Evolutionary conservation across 495 filamentous ascomycete species (phyloP).

Genomic region (Glutinoglossum americanum): DNA sequence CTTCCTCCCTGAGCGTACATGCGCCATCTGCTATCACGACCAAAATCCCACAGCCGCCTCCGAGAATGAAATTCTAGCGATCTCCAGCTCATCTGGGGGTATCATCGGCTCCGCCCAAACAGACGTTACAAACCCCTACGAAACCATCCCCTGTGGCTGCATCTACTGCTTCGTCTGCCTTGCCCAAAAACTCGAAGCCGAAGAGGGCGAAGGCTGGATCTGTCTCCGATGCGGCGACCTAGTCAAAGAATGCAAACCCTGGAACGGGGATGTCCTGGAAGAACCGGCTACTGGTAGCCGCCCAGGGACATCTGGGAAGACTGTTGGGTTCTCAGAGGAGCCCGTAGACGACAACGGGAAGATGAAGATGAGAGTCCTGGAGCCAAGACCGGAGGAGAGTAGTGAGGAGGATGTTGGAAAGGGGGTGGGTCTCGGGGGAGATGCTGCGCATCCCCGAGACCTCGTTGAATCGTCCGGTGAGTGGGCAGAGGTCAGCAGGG

Average conservation of each 20-base stretch:
- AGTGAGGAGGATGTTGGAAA: background rate
- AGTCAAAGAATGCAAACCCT: conserved; percentile 78
- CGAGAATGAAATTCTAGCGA: conserved; percentile 16
- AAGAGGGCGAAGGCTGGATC: conserved; percentile 92
- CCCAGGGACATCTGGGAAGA: conserved; percentile 29
- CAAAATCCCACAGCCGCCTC: conserved; percentile 49
- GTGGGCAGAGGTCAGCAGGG: background rate
- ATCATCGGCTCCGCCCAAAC: conserved; percentile 76
- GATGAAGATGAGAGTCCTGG: background rate
- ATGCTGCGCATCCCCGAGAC: background rate
- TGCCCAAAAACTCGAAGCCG: conserved; percentile 69
- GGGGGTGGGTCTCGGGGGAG: background rate
- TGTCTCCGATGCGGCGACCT: conserved; percentile 77
- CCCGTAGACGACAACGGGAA: conserved; percentile 10
- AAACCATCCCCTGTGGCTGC: conserved; percentile 75
- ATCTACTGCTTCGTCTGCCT: conserved; percentile 95
- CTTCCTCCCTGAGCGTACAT: conserved; percentile 82
- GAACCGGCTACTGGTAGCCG: conserved; percentile 27
- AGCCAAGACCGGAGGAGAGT: conserved; percentile 2
- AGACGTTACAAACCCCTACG: conserved; percentile 91
- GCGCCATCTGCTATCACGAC: conserved; percentile 92
- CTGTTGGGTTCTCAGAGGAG: conserved; percentile 48
- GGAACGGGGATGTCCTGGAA: conserved; percentile 69
- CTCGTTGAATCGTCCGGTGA: background rate
- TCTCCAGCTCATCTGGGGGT: conserved; percentile 40